Evolutionary conservation across 2,329 filamentous ascomycete species (phyloP).

Genomic region (Didymellaceae sp.): DNA sequence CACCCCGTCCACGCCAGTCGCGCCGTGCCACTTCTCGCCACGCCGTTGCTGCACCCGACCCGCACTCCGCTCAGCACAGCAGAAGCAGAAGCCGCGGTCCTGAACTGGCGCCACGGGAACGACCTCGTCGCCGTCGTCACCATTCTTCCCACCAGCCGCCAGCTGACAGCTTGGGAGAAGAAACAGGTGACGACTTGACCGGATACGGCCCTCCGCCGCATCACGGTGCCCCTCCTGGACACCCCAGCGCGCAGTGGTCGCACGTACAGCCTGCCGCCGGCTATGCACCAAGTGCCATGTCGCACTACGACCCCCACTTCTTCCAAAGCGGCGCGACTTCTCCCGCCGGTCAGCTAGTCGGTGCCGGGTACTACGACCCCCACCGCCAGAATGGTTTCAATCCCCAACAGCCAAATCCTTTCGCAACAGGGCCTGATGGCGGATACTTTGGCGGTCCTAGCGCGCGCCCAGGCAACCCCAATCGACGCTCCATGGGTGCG

Average conservation of each 20-base stretch:
- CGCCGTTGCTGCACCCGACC: constrained; percentile 39
- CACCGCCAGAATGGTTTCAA: constrained; percentile 37
- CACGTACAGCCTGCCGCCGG: constrained; percentile 46
- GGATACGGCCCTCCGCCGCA: constrained; percentile 44
- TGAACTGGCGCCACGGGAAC: constrained; percentile 35
- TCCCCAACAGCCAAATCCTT: constrained; percentile 45
- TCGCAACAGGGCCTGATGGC: constrained; percentile 40
- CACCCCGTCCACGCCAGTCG: constrained; percentile 47
- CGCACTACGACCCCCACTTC: constrained; percentile 41
- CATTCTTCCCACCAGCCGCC: constrained; percentile 40
- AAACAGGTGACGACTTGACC: constrained; percentile 55
- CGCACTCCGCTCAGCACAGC: constrained; percentile 43
- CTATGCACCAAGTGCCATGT: constrained; percentile 50
- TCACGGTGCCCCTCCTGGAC: constrained; percentile 40
- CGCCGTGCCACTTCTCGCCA: constrained; percentile 51
- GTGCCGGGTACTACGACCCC: constrained; percentile 40
- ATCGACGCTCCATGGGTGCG: constrained; percentile 44
- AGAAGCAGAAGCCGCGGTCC: constrained; percentile 36
- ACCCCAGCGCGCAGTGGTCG: constrained; percentile 46
- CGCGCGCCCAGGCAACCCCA: constrained; percentile 21
- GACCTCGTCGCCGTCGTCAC: constrained; percentile 41
- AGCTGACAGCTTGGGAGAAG: constrained; percentile 16
- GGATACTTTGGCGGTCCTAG: constrained; percentile 44
- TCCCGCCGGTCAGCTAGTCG: constrained; percentile 40
- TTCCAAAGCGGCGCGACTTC: constrained; percentile 31